Evolutionary conservation across 2,329 filamentous ascomycete genomes (phyloP), one percentile per base, ranked within the genome.

Genomic region (Pseudocercospora pini-densiflorae): DNA sequence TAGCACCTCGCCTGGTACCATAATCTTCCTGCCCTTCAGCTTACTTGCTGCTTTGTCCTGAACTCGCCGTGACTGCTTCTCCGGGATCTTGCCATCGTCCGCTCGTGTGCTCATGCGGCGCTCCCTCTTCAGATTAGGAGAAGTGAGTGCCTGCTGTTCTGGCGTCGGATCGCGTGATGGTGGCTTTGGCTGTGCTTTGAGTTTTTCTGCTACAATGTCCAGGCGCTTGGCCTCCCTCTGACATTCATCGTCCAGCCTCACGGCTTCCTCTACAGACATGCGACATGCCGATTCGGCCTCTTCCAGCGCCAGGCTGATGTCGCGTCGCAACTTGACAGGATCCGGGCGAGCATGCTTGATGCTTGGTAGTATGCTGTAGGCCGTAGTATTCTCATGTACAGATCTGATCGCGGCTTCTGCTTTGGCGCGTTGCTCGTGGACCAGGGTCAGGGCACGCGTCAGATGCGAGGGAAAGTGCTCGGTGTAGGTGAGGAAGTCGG

Each of bases 401-500:
- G 76, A 73, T 67, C 79, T 76, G 65, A 83, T 80, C 59, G 78
- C 79, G 14, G 78, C 75, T 67, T 79, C 74, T 66, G 83, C 83
- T 60, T 77, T 78, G 40, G 75, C 72, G 67, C 85, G 81, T 69
- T 85, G 82, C 67, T 84, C 80, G 69, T 83, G 82, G 72, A 90
- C 88, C 64, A 90, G 81, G 60, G 85, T 87, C 62, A 90, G 79
- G 68, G 88, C 89, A 72, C 88, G 87, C 65, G 85, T 83, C 24
- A 90, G 81, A 75, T 90, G 88, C 9, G 88, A 87, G 36, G 88
- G 88, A 64, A 89, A 88, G 81, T 88, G 89, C 78, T 90, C 88
- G 68, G 88, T 90, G 78, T 90, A 90, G 77, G 89, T 87, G 65
- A 89, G 85, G 77, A 88, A 90, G 77, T 90, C 88, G 70, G 87